A percentile compares a stretch with the other conserved stretches of the same genome.
These are phyloP conservation scores for Dichotomopilus funicola DNA, from an alignment of 2,329 filamentous ascomycete genomes.

Conservation along the genomic window DNA sequence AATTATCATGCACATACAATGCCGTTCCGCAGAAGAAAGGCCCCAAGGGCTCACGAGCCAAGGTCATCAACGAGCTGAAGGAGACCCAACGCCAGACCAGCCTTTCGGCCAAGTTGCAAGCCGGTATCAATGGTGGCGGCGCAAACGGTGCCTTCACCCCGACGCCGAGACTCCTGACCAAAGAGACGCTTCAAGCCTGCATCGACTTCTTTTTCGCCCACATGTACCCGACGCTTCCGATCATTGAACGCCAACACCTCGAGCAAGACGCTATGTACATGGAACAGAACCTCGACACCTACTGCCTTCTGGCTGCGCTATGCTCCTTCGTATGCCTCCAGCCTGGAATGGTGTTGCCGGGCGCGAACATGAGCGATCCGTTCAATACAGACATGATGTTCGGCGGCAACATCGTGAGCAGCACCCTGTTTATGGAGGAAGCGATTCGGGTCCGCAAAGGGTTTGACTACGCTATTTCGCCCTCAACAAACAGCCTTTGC, in stretches of 20 bases:
- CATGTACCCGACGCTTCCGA: constrained; percentile 58
- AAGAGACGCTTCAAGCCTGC: constrained; percentile 59
- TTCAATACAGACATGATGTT: constrained; percentile 51
- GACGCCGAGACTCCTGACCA: constrained; percentile 54
- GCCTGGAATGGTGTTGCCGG: constrained; percentile 58
- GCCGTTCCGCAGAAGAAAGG: constrained; percentile 71
- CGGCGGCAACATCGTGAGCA: constrained; percentile 55
- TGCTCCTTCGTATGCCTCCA: constrained; percentile 64
- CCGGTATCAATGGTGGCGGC: constrained; percentile 45
- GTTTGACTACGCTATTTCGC: constrained; percentile 52
- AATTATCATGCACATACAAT: constrained; percentile 66
- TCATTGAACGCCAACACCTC: constrained; percentile 52
- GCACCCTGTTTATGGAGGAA: constrained; percentile 62
- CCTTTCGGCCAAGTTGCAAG: constrained; percentile 55
- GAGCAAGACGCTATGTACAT: constrained; percentile 54
- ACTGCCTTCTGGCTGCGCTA: constrained; percentile 58
- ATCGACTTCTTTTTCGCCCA: constrained; percentile 63
- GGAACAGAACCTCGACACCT: constrained; percentile 56
- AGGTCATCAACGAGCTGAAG: constrained; percentile 67
- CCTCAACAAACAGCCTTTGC: constrained; percentile 52
- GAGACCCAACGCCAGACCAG: constrained; percentile 62
- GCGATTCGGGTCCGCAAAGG: constrained; percentile 57
- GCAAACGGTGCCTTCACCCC: constrained; percentile 44
- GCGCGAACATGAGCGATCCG: constrained; percentile 37
- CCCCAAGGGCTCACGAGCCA: constrained; percentile 66